Conservation (phyloP, 768 basidiomycete species). For the Kwoniella mangroviensis region DNA sequence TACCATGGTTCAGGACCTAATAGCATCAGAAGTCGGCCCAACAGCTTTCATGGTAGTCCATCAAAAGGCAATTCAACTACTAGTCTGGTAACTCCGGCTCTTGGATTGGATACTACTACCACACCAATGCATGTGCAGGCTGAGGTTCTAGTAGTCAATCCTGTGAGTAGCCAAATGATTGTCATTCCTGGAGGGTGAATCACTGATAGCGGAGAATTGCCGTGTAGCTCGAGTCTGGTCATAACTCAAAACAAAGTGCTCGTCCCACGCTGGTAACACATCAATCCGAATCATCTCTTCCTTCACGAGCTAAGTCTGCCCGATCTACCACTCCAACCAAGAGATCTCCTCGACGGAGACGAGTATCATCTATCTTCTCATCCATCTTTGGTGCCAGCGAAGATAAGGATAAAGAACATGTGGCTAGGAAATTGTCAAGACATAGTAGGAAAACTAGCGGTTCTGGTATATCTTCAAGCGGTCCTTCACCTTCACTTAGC, state of each 20-base stretch:
- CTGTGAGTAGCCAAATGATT: neutral
- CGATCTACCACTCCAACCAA: neutral
- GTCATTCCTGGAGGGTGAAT: neutral
- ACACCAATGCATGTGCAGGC: conserved; percentile 2
- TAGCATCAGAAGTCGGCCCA: conserved; percentile 22
- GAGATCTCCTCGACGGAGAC: conserved; percentile 15
- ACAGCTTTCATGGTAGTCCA: conserved; percentile 31
- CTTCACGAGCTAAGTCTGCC: neutral
- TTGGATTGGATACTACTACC: conserved; percentile 11
- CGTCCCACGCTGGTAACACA: conserved; percentile 4
- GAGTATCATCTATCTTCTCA: conserved; percentile 23
- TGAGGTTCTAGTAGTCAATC: neutral
- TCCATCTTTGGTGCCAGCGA: conserved; percentile 11
- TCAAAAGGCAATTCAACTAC: conserved; percentile 6
- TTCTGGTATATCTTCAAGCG: conserved; percentile 3
- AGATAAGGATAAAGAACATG: conserved; percentile 2
- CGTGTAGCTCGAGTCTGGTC: neutral
- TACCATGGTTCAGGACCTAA: conserved; percentile 1
- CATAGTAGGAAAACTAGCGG: conserved; percentile 6
- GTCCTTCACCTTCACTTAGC: conserved; percentile 10
- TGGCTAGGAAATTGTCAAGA: conserved; percentile 18
- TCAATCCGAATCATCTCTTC: conserved; percentile 18
- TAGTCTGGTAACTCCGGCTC: conserved; percentile 1
- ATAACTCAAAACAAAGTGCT: neutral
- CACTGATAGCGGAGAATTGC: neutral